Conservation (phyloP, 192 early-diverging fungal genomes). For the Coemansia sp. region DNA sequence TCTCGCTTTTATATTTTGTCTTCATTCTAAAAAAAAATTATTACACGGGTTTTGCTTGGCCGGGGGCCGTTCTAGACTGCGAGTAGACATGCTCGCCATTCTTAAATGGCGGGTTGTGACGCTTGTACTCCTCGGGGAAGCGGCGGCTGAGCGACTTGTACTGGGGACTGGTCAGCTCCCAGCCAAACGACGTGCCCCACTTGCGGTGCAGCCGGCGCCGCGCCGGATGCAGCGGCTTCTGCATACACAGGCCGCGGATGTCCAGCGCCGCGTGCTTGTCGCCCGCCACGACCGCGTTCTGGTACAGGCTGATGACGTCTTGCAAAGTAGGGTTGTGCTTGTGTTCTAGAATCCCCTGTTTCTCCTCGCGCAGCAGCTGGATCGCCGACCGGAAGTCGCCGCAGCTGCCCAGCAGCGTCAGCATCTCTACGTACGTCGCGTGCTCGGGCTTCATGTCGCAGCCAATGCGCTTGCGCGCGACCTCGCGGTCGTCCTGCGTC, state of each 20-base stretch:
- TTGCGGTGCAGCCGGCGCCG: slow-evolving; percentile 53
- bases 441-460: slow-evolving; percentile 59
- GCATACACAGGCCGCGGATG: slow-evolving; percentile 53
- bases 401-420: slow-evolving; percentile 62
- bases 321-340: slow-evolving; percentile 44
- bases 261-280: slow-evolving; percentile 52
- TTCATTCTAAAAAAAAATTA: not conserved
- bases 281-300: slow-evolving; percentile 53
- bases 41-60: not conserved
- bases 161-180: slow-evolving; percentile 49
- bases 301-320: slow-evolving; percentile 53
- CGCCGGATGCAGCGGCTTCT: slow-evolving; percentile 35
- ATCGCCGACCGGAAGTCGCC: slow-evolving; percentile 53
- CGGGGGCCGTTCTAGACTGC: not conserved
- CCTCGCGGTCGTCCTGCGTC: slow-evolving; percentile 37
- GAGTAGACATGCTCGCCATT: slow-evolving; percentile 37
- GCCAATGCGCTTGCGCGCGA: slow-evolving; percentile 42
- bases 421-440: slow-evolving; percentile 58
- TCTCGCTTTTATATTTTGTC: no score
- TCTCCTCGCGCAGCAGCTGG: slow-evolving; percentile 52
- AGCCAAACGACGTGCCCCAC: slow-evolving; percentile 57
- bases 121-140: slow-evolving; percentile 43
- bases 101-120: slow-evolving; percentile 35
- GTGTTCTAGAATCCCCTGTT: slow-evolving; percentile 35
- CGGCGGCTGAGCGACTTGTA: slow-evolving; percentile 40